Evolutionary conservation across 306 rosid species (phyloP).

Genomic region (Sicyos edulis): DNA sequence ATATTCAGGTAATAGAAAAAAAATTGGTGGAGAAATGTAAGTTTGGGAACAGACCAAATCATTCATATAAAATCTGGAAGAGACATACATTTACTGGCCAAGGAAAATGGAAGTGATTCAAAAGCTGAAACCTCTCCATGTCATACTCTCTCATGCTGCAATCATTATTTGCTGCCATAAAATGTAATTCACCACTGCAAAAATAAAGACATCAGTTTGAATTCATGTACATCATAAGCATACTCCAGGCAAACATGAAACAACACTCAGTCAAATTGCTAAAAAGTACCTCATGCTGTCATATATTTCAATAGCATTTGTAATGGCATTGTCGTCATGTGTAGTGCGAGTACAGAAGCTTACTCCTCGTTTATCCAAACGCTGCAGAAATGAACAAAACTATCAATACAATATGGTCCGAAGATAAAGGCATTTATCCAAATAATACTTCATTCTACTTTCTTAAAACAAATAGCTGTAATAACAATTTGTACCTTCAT

Average conservation of each 20-base stretch:
- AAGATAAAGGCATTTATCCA: no score
- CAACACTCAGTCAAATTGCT: background rate
- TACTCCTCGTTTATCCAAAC: conserved; percentile 35
- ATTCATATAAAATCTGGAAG: background rate
- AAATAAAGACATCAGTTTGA: background rate
- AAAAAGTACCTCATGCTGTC: conserved; percentile 24
- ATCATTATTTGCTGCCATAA: conserved; percentile 40
- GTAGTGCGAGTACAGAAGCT: conserved; percentile 32
- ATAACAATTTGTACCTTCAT: no score
- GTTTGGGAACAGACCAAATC: background rate
- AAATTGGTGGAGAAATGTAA: background rate
- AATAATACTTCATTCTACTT: no score
- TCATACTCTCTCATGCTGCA: conserved; percentile 32
- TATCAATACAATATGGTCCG: no score
- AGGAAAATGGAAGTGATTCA: conserved; percentile 31
- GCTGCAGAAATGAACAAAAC: conserved; percentile 26
- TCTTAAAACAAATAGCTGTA: no score
- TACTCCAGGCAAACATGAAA: background rate
- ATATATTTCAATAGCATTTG: conserved; percentile 35
- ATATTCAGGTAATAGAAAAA: no score
- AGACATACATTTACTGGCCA: conserved; percentile 38
- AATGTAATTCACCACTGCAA: conserved; percentile 35
- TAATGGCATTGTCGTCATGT: conserved; percentile 35
- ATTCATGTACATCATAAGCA: background rate
- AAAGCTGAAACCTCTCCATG: conserved; percentile 34